phyloP scores from a whole-genome alignment of 164 flowering plant genomes.

The Cinnamomum micranthum region DNA sequence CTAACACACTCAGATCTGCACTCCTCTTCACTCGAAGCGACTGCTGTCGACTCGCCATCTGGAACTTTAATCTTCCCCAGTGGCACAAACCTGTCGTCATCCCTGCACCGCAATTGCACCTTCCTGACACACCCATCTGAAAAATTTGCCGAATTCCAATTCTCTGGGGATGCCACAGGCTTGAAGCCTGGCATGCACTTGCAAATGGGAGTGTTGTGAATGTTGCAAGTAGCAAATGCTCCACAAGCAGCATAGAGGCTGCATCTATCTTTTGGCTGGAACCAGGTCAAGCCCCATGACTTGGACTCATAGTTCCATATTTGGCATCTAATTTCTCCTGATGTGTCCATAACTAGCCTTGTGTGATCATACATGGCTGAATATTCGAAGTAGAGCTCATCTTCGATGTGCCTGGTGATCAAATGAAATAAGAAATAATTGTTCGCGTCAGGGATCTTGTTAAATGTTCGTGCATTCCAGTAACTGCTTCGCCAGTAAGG shows the following conservation, averaged over 20 bases:
- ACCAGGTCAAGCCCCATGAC: neutral
- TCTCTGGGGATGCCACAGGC: neutral
- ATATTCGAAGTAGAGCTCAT: neutral
- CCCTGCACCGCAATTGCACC: constrained; percentile 2
- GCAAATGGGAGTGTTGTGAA: neutral
- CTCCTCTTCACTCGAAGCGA: neutral
- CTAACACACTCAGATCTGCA: constrained; percentile 3
- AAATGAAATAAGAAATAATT: neutral
- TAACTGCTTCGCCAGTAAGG: constrained; percentile 20
- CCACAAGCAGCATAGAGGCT: constrained; percentile 2
- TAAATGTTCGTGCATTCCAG: constrained; percentile 14
- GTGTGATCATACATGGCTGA: neutral
- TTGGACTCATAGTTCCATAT: constrained; percentile 1
- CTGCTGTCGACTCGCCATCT: neutral
- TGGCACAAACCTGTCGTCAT: neutral
- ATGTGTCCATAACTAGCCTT: neutral
- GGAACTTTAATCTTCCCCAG: constrained; percentile 15
- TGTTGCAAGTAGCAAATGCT: neutral
- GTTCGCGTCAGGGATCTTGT: neutral
- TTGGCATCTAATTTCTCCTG: neutral
- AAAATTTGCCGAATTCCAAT: constrained; percentile 7
- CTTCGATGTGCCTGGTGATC: neutral
- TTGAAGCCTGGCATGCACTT: constrained; percentile 9
- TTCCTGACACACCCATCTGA: constrained; percentile 13
- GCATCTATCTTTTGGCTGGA: neutral